Conservation (phyloP, 1,284 basidiomycete genomes). For the Sanghuangporus weigelae region DNA sequence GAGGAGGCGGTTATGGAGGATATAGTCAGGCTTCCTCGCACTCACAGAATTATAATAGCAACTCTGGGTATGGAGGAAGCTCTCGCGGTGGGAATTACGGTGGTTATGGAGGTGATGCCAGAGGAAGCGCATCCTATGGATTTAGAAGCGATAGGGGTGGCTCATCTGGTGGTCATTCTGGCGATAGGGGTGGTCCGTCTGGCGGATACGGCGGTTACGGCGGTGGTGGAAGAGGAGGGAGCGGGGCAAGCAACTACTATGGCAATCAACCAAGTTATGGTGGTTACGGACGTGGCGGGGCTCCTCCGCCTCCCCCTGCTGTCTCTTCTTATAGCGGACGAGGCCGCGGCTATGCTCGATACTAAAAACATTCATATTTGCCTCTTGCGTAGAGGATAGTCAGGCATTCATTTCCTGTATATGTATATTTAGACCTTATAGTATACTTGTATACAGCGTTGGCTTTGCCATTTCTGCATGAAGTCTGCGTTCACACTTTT, state of each 20-base stretch:
- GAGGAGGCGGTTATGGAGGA: conserved; percentile 20
- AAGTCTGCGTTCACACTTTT: not conserved
- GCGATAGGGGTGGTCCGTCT: conserved; percentile 14
- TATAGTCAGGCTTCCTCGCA: conserved; percentile 17
- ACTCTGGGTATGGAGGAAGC: conserved; percentile 18
- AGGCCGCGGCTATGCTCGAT: conserved; percentile 11
- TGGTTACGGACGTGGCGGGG: conserved; percentile 9
- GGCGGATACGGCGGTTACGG: conserved; percentile 15
- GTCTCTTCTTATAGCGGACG: conserved; percentile 5
- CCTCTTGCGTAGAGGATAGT: not conserved
- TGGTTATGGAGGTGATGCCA: conserved; percentile 31
- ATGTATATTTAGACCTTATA: not conserved
- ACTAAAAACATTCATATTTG: not conserved
- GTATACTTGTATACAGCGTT: not conserved
- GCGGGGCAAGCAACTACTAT: conserved; percentile 14
- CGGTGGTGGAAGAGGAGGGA: conserved; percentile 15
- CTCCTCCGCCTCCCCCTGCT: not conserved
- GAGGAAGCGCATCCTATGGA: conserved; percentile 20
- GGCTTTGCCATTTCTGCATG: not conserved
- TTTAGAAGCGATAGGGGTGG: conserved; percentile 17
- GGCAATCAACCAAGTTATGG: conserved; percentile 14
- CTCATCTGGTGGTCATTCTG: conserved; percentile 17
- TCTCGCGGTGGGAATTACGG: conserved; percentile 24
- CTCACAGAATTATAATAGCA: not conserved
- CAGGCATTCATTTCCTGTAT: not conserved